Evolutionary conservation across 2,329 filamentous ascomycete species (phyloP).

Genomic region (Calonectria pteridis): DNA sequence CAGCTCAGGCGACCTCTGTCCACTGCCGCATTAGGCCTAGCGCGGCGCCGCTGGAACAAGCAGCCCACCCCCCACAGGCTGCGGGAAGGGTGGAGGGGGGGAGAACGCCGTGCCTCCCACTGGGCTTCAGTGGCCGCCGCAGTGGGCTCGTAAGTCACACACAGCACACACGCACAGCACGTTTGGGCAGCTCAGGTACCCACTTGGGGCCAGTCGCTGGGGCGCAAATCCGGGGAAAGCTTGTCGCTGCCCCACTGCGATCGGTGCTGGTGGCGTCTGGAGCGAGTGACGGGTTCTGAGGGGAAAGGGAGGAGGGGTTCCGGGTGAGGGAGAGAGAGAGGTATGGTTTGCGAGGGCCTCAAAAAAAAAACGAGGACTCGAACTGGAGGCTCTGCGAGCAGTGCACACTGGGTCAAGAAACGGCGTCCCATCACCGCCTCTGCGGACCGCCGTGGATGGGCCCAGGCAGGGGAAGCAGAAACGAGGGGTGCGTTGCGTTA

Average conservation of each 20-base stretch:
- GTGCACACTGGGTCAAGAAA: neutral
- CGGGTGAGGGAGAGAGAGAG: neutral
- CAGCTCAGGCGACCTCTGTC: slow-evolving; percentile 44
- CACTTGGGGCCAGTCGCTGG: slow-evolving; percentile 33
- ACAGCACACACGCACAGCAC: slow-evolving; percentile 18
- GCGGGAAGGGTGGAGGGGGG: slow-evolving; percentile 9
- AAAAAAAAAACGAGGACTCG: neutral
- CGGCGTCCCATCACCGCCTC: neutral
- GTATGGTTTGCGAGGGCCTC: neutral
- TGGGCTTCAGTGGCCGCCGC: slow-evolving; percentile 3
- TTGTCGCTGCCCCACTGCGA: slow-evolving; percentile 46
- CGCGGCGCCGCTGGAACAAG: slow-evolving; percentile 24
- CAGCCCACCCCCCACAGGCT: slow-evolving; percentile 21
- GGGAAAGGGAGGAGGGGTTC: slow-evolving; percentile 21
- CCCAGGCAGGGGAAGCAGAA: slow-evolving; percentile 5
- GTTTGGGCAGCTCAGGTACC: slow-evolving; percentile 36
- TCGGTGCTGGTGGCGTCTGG: slow-evolving; percentile 41
- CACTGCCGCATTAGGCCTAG: slow-evolving; percentile 42
- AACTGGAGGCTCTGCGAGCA: neutral
- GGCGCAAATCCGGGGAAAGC: slow-evolving; percentile 52
- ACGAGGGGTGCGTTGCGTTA: slow-evolving; percentile 21
- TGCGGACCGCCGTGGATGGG: neutral
- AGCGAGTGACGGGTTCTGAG: slow-evolving; percentile 33
- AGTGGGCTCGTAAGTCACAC: slow-evolving; percentile 31
- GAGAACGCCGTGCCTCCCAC: neutral